Evolutionary conservation across 345 rosid genomes (phyloP).

Genomic region (Luvunga scandens): DNA sequence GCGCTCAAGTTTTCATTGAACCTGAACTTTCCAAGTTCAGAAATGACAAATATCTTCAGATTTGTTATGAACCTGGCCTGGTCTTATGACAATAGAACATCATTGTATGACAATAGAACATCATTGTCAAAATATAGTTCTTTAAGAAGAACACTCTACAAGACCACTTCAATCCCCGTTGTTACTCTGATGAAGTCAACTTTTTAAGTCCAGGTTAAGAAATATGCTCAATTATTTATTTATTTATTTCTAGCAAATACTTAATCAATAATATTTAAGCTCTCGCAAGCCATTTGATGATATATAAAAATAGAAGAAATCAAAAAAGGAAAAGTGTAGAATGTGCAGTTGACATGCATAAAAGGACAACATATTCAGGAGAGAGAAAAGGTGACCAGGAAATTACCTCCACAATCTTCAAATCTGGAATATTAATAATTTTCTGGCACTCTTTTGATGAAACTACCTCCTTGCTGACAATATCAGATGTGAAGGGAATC

Average conservation of each 20-base stretch:
- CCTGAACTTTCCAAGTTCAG: background rate
- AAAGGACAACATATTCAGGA: background rate
- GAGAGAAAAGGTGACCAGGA: conserved; percentile 10
- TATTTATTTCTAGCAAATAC: too few species aligned
- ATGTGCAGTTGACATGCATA: background rate
- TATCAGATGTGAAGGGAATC: conserved; percentile 39
- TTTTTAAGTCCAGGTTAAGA: background rate
- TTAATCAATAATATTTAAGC: background rate
- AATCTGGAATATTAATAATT: conserved; percentile 45
- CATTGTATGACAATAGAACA: background rate
- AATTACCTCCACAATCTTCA: conserved; percentile 71
- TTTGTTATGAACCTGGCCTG: background rate
- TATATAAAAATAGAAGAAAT: background rate
- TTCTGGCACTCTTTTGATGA: conserved; percentile 21
- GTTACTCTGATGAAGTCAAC: background rate
- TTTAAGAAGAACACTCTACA: background rate
- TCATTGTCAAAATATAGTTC: background rate
- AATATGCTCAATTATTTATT: background rate
- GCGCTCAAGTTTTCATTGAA: background rate
- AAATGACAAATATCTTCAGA: background rate
- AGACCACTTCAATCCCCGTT: background rate
- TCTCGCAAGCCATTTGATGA: background rate
- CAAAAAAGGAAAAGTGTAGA: background rate
- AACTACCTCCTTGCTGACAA: conserved; percentile 32
- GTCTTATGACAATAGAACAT: background rate